These are phyloP conservation scores for Alternaria solani DNA, from an alignment of 2,329 filamentous ascomycete genomes.

Conservation along the genomic window DNA sequence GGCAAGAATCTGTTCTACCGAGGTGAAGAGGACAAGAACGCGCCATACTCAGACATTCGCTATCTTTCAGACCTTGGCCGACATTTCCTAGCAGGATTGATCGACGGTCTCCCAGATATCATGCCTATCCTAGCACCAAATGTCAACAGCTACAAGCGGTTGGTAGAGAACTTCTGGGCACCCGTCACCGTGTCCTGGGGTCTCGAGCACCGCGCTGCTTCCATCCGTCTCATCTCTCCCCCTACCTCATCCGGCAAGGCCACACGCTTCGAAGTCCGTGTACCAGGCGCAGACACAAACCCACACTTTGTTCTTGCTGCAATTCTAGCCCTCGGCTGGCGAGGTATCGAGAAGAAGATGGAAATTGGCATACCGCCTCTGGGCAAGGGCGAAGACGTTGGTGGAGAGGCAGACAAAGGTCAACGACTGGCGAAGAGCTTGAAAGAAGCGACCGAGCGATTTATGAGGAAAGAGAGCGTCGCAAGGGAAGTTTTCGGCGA, in stretches of 20 bases:
- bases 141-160: conserved; percentile 96
- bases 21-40: conserved; percentile 72
- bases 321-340: conserved; percentile 86
- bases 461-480: conserved; percentile 79
- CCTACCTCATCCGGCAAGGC: conserved; percentile 84
- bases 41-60: conserved; percentile 67
- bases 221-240: conserved; percentile 86
- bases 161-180: conserved; percentile 99
- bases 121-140: conserved; percentile 97
- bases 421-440: conserved; percentile 82
- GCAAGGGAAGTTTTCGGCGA: conserved; percentile 95
- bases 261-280: conserved; percentile 90
- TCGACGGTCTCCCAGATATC: conserved; percentile 88
- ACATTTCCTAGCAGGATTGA: conserved; percentile 89
- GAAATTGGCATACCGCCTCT: conserved; percentile 83
- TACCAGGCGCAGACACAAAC: conserved; percentile 93
- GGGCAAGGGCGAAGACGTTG: conserved; percentile 83
- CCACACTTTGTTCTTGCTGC: conserved; percentile 86
- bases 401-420: conserved; percentile 74
- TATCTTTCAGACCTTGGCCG: conserved; percentile 87
- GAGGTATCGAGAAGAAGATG: conserved; percentile 91
- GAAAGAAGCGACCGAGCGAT: conserved; percentile 81
- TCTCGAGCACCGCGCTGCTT: conserved; percentile 91
- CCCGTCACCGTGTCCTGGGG: conserved; percentile 98
- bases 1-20: conserved; percentile 86